Percentiles rank a stretch among this genome's conserved stretches.
phyloP scores from a whole-genome alignment of 2,329 filamentous ascomycete species.

The Furcasterigmium furcatum region DNA sequence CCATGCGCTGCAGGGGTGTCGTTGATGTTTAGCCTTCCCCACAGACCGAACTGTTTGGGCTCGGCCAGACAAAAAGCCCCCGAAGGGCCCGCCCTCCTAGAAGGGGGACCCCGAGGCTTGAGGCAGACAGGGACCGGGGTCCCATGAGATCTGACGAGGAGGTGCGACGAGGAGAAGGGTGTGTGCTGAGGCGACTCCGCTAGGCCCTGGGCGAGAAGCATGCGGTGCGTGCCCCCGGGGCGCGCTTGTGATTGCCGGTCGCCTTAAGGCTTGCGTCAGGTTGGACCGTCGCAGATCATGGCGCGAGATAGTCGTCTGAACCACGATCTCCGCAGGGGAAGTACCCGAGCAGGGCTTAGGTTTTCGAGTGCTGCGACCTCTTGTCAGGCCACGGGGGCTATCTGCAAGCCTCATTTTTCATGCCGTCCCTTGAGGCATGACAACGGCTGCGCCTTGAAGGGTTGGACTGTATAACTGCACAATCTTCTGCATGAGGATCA shows the following conservation, averaged over 20 bases:
- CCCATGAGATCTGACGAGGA: conserved; percentile 13
- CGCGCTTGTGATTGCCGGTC: conserved; percentile 13
- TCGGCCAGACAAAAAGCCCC: conserved; percentile 20
- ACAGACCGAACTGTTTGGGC: conserved; percentile 23
- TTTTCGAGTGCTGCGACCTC: conserved; percentile 10
- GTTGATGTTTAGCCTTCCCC: conserved; percentile 28
- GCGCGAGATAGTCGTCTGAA: conserved; percentile 37
- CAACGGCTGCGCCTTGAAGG: no score
- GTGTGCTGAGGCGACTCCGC: conserved; percentile 12
- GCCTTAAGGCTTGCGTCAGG: conserved; percentile 26
- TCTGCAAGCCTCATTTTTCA: no score
- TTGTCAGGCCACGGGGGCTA: neutral
- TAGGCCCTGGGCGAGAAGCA: neutral
- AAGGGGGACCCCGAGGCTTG: conserved; percentile 9
- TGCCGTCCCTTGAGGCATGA: no score
- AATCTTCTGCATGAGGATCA: no score
- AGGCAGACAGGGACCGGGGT: conserved; percentile 8
- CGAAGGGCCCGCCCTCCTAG: conserved; percentile 10
- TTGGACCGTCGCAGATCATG: conserved; percentile 31
- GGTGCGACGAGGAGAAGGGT: conserved; percentile 10
- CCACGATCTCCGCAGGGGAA: conserved; percentile 34
- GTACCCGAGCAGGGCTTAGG: conserved; percentile 17
- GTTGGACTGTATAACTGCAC: no score
- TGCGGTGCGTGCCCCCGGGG: neutral
- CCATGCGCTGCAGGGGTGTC: conserved; percentile 26